Conservation (phyloP, 257 asterid species). For the Perilla frutescens region DNA sequence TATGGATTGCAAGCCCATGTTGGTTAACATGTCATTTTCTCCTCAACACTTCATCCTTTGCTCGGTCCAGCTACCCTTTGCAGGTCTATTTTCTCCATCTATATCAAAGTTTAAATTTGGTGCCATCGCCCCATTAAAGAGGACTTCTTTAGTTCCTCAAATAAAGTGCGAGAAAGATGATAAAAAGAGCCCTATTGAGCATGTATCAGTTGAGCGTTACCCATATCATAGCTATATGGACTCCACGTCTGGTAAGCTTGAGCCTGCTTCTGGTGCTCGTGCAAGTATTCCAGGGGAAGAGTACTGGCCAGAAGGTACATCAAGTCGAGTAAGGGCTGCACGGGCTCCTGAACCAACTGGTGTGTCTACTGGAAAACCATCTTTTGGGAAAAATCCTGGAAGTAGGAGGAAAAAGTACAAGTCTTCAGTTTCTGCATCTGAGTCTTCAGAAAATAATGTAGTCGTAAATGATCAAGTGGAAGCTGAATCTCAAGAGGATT, state of each 20-base stretch:
- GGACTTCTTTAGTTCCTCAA: constrained; percentile 43
- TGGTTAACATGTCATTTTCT: constrained; percentile 5
- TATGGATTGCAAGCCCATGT: background rate
- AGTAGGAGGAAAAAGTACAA: constrained; percentile 81
- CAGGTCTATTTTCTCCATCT: constrained; percentile 42
- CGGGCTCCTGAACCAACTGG: constrained; percentile 89
- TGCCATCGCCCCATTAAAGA: constrained; percentile 34
- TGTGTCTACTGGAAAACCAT: constrained; percentile 71
- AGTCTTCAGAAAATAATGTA: constrained; percentile 46
- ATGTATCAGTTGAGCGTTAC: constrained; percentile 68
- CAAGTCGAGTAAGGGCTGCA: constrained; percentile 80
- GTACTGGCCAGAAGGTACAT: constrained; percentile 96
- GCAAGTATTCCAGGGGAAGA: constrained; percentile 87
- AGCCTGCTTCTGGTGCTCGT: constrained; percentile 98
- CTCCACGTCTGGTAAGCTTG: constrained; percentile 91
- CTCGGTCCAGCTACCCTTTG: constrained; percentile 45
- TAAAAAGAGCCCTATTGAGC: constrained; percentile 46
- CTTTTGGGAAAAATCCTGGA: constrained; percentile 88
- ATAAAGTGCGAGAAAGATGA: constrained; percentile 79
- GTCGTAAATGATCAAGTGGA: constrained; percentile 49
- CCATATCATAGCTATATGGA: constrained; percentile 87
- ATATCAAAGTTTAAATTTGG: constrained; percentile 35
- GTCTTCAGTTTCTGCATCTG: constrained; percentile 51
- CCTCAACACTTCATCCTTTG: constrained; percentile 13
- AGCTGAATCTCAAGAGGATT: constrained; percentile 51